Evolutionary conservation across 2,329 filamentous ascomycete genomes (phyloP), one percentile per base, ranked within the genome.

Genomic region (Talaromyces sp.): DNA sequence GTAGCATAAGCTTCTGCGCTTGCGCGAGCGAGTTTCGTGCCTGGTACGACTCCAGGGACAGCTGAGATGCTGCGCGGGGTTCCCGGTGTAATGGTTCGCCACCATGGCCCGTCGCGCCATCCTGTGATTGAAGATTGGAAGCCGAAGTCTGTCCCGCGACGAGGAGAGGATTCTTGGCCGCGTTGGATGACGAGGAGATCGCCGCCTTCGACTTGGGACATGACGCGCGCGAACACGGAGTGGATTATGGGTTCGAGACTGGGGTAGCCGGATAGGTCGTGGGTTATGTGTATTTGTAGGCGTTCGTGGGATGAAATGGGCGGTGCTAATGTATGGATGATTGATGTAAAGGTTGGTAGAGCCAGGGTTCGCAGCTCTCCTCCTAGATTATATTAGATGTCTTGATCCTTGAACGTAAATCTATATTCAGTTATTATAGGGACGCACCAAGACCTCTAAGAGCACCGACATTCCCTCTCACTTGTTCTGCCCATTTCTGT

Each of bases 201-300:
- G 64, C 95, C 95, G 69, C 95, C 95, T 80, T 99, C 95, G 54
- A 99, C 95, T 80, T 99, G 95, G n/a, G 93, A 87, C 95, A 99
- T 99, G 73, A 99, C 93, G 62, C 93, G 89, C 64, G 91, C 91
- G 81, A 99, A 99, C 69, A 95, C 93, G 65, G 86, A 86, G 79
- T 98, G 92, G 72, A 98, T 92, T 63, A 97, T 86, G 19, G 94
- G 93, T 76, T 98, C 94, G 71, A 99, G 88, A 19, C 92, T 94
- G 2, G 95, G 95, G 77, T 99, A 99, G 71, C 92, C 92, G 70
- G 93, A 89, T 51, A 99, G 87, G 77, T 98, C 95, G 82, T 99
- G 95, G 8, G 94, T 97, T 69, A 95, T 96, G 81, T 99, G 95
- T 72, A 99, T 98, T 73, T 96, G 91, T 7, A 99, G 90, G 59